phyloP scores from a whole-genome alignment of 441 rosid genomes.

The Mallotus japonicus region DNA sequence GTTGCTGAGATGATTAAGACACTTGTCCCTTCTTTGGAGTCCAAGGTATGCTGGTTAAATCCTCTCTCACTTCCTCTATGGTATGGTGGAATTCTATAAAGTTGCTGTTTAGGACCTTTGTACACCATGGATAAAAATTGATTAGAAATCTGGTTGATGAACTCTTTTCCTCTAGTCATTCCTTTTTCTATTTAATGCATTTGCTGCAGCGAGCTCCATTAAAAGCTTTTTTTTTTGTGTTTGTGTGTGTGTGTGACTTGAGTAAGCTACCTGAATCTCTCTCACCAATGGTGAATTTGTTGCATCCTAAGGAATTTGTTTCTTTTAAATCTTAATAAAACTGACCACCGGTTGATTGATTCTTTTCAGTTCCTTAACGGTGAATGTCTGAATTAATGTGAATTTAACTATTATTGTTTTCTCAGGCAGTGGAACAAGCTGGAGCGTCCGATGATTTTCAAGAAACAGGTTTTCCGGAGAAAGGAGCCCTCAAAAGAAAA shows the following conservation, averaged over 20 bases:
- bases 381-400: slow-evolving; percentile 1
- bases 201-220: too few relatives aligned
- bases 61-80: neutral
- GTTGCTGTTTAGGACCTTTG: slow-evolving; percentile 2
- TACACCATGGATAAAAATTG: neutral
- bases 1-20: slow-evolving; percentile 77
- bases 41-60: slow-evolving; percentile 50
- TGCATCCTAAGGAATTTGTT: neutral
- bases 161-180: neutral
- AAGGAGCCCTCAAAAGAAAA: slow-evolving; percentile 47
- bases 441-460: slow-evolving; percentile 72
- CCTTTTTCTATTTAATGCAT: too few relatives aligned
- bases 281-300: neutral
- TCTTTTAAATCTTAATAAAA: neutral
- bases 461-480: slow-evolving; percentile 48
- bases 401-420: slow-evolving; percentile 6
- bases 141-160: slow-evolving; percentile 6
- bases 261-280: neutral
- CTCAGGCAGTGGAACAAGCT: slow-evolving; percentile 52
- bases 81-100: neutral
- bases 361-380: neutral
- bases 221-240: too few relatives aligned
- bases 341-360: neutral
- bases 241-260: neutral
- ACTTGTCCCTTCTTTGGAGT: slow-evolving; percentile 46